Base-by-base conservation (phyloP, 2,329 filamentous ascomycete genomes). In the Trichoderma sp. region DNA sequence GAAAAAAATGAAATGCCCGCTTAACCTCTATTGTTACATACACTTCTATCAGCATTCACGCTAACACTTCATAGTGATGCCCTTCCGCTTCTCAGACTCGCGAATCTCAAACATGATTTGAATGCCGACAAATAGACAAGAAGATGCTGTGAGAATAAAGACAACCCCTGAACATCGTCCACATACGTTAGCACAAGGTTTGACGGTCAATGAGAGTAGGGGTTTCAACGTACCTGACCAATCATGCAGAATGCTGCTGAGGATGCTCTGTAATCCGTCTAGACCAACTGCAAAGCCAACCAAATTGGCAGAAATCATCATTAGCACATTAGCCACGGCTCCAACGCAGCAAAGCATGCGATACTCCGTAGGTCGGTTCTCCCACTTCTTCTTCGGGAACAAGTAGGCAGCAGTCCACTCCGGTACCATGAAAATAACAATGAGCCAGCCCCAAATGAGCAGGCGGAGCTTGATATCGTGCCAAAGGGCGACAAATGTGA, bases 91-190 rank as follows among this genome's bases (percentile, higher is more conserved):
- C 87, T 99, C 97, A 59, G 89, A 88, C 86, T 98, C 94, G 71
- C 97, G 89, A 79, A 97, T 90, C 87, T 99, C 97, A 86, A 98
- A 98, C 97, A 99, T 99, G 81, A 98, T 87, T 85, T 98, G 96
- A 59, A 93, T 90, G 31, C 93, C 95, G 0, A 95, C 91, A 82
- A 98, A 99, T 9, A 98, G 84, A 60, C 90, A 91, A n/a, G 84
- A 85, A 80, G 91, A 96, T 4, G 95, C 93, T 3, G 88, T 87
- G 12, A 91, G 81, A 62, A 98, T 84, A 83, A 98, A 99, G 2
- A 90, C 82, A 11, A 93, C 81, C 0, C 97, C 96, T 88, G 65
- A 35, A 53, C 53, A 21, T 38, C 31, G 78, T 84, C 77, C 84
- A 78, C 41, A n/a, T n/a, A 77, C 29, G 18, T 56, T 41, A 73